phyloP scores from a whole-genome alignment of 306 rosid species.

The Parietaria judaica region DNA sequence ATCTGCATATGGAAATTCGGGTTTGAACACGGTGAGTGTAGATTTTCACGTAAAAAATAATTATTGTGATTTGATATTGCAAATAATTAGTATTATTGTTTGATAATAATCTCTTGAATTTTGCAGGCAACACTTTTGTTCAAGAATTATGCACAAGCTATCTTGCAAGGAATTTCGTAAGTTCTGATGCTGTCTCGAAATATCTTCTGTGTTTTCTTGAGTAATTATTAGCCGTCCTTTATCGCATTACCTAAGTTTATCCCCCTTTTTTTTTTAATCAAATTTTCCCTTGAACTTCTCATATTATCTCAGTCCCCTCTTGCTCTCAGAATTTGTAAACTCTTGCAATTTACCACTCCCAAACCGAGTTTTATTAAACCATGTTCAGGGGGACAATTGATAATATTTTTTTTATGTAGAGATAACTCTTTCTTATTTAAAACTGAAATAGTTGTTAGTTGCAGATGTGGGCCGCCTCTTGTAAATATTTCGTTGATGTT shows the following conservation, averaged over 20 bases:
- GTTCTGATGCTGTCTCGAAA: slow-evolving; percentile 26
- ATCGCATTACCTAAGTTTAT: not conserved
- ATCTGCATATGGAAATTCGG: slow-evolving; percentile 61
- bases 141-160: slow-evolving; percentile 44
- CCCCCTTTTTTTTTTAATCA: too few species aligned
- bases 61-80: slow-evolving; percentile 3
- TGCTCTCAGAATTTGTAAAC: too few species aligned
- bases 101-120: slow-evolving; percentile 9
- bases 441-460: slow-evolving; percentile 18
- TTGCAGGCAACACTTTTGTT: slow-evolving; percentile 52
- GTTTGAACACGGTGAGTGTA: slow-evolving; percentile 44
- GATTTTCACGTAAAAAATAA: slow-evolving; percentile 13
- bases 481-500: slow-evolving; percentile 32
- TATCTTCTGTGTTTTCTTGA: not conserved
- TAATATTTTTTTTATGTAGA: too few species aligned
- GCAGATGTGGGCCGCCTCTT: slow-evolving; percentile 58
- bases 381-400: too few species aligned
- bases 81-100: slow-evolving; percentile 9
- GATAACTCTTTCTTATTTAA: not conserved
- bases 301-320: too few species aligned
- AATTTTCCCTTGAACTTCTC: too few species aligned
- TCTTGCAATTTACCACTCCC: too few species aligned
- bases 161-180: slow-evolving; percentile 79
- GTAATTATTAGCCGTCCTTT: not conserved
- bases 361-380: too few species aligned